Evolutionary conservation across 2,329 filamentous ascomycete genomes (phyloP).

Genomic region (Aulographum hederae): DNA sequence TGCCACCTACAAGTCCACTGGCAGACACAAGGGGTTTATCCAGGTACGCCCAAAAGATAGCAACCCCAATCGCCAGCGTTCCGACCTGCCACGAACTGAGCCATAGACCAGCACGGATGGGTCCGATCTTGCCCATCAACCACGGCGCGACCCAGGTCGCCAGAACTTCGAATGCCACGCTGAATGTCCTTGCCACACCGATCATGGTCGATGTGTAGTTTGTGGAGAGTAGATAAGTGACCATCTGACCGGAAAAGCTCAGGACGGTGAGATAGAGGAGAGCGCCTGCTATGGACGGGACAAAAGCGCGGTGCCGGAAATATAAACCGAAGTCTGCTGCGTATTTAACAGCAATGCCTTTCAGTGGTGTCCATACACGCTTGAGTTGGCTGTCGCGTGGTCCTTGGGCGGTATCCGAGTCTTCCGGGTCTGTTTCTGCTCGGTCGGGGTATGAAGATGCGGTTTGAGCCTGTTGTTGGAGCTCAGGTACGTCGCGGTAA

Average conservation of each 20-base stretch:
- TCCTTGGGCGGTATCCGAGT: background rate
- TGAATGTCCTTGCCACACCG: constrained; percentile 32
- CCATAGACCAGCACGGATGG: constrained; percentile 52
- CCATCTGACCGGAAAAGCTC: constrained; percentile 42
- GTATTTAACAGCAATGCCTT: background rate
- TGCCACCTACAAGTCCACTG: constrained; percentile 16
- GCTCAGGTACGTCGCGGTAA: background rate
- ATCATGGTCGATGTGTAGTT: constrained; percentile 35
- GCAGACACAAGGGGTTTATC: constrained; percentile 3
- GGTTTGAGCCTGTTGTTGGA: no score
- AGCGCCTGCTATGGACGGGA: constrained; percentile 40
- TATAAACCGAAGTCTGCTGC: constrained; percentile 21
- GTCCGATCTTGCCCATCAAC: constrained; percentile 30
- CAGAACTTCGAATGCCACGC: constrained; percentile 36
- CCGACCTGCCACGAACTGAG: constrained; percentile 48
- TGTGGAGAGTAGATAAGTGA: constrained; percentile 40
- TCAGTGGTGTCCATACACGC: background rate
- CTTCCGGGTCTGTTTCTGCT: no score
- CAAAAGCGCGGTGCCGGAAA: constrained; percentile 34
- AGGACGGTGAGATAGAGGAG: constrained; percentile 45
- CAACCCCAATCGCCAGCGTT: constrained; percentile 26
- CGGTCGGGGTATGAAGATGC: no score
- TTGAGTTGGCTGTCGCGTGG: background rate
- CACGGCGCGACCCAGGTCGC: constrained; percentile 43
- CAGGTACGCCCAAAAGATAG: constrained; percentile 11